Evolutionary conservation across 257 asterid species (phyloP), one percentile per base, ranked within the genome.

Genomic region (Solanum sparsipilum): DNA sequence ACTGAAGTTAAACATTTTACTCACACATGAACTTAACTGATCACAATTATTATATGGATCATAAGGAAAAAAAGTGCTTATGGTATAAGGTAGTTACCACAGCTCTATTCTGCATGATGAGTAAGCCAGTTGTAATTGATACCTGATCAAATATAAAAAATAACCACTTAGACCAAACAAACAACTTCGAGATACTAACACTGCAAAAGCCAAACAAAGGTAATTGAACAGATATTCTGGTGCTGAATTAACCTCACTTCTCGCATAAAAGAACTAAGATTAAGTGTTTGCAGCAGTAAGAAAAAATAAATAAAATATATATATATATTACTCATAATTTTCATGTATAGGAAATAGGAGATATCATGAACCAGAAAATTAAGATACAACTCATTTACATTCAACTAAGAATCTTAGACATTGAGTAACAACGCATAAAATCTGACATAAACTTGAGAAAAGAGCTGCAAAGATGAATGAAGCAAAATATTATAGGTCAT

Each of bases 101-200:
- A 27, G 98, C 98, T 86, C 92, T 90, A 87, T 96, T 96, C 91
- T 96, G 98, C 89, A 96, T 84, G 82, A 96, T 90, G 90, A 95
- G 93, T 88, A 95, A 88, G 86, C 98, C 98, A 5, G 96, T 96
- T 12, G 92, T 93, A 16, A 95, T 93, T 78, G 98, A 94, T 46
- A 91, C 92, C 98, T 95, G 96, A 48, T 85, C 65, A 86, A 15
- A 32, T 38, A 81, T 46, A 29, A 46, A 81, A 81, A 6, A 35
- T 29, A 44, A 46, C 85, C 38, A 44, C 38, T 79, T 27, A 79
- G 85, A 46, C 85, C 68, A 46, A 46, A 46, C 5, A 0, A 29
- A 18, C 25, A 29, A 46, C 63, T 31, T 48, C 6, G 15, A 48
- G 27, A 46, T 81, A 21, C 52, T 20, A 29, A 21, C 38, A 74